Evolutionary conservation across 2,329 filamentous ascomycete species (phyloP).

Genomic region (Endocalyx cinctus): DNA sequence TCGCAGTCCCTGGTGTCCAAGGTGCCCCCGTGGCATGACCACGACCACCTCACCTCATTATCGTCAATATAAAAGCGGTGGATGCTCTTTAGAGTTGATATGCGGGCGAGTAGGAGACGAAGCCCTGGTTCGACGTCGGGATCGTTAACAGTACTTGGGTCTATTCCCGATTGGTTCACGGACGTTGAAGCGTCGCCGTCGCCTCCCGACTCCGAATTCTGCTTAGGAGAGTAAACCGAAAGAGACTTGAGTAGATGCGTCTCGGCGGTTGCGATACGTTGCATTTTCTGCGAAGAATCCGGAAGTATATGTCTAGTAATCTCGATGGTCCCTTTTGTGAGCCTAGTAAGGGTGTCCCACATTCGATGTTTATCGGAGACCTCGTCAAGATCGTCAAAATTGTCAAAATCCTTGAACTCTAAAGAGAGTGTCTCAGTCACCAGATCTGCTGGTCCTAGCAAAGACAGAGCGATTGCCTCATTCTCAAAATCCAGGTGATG

Average conservation of each 20-base stretch:
- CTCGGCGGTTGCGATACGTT: slow-evolving; percentile 12
- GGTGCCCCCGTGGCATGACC: slow-evolving; percentile 2
- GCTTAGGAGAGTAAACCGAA: slow-evolving; percentile 1
- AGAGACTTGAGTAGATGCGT: slow-evolving; percentile 10
- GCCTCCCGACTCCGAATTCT: too few relatives aligned
- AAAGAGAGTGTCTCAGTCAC: slow-evolving; percentile 2
- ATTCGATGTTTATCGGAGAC: slow-evolving; percentile 1
- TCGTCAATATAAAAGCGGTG: background rate
- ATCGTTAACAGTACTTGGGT: too few relatives aligned
- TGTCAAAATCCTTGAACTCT: background rate
- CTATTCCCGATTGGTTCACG: background rate
- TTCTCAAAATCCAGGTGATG: slow-evolving; percentile 6
- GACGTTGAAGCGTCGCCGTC: background rate
- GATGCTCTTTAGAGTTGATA: background rate
- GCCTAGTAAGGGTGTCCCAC: background rate
- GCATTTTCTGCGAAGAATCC: slow-evolving; percentile 9
- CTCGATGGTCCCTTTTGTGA: slow-evolving; percentile 1
- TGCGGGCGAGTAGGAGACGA: background rate
- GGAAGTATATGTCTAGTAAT: slow-evolving; percentile 6
- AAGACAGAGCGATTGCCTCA: slow-evolving; percentile 4
- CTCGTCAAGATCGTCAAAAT: too few relatives aligned
- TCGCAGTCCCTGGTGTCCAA: slow-evolving; percentile 3
- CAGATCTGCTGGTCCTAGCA: slow-evolving; percentile 1
- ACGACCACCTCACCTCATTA: too few relatives aligned
- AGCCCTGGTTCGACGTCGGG: too few relatives aligned